These are phyloP conservation scores for Imleria badia DNA, from an alignment of 768 basidiomycete genomes.

Conservation along the genomic window DNA sequence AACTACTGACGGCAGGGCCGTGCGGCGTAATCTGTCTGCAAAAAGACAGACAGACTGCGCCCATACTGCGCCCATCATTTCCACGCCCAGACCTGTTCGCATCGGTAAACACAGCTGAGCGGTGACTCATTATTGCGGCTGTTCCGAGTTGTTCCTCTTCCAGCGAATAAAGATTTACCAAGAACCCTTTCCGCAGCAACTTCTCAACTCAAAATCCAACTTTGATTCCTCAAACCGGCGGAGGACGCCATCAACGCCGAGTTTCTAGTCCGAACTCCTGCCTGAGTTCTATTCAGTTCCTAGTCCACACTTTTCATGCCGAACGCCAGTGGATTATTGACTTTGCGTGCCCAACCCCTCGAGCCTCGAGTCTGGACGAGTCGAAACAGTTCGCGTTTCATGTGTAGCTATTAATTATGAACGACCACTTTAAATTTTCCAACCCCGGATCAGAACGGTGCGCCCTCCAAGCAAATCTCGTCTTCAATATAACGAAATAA, in stretches of 20 bases:
- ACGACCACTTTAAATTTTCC: too few species aligned
- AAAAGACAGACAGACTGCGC: neutral
- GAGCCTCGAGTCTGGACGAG: neutral
- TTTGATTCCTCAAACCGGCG: neutral
- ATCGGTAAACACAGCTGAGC: too few species aligned
- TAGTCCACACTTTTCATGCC: too few species aligned
- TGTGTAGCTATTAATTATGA: too few species aligned
- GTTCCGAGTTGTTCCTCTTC: neutral
- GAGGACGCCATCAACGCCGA: too few species aligned
- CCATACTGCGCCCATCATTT: neutral
- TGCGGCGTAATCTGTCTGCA: neutral
- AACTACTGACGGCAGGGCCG: too few species aligned
- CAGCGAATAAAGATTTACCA: neutral
- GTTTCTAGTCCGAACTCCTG: too few species aligned
- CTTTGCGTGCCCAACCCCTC: too few species aligned
- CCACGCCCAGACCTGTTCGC: neutral
- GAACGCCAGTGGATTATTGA: neutral
- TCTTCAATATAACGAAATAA: too few species aligned
- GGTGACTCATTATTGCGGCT: too few species aligned
- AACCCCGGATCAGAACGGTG: neutral
- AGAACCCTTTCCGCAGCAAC: neutral
- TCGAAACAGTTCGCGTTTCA: constrained; percentile 9
- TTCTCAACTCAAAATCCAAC: neutral
- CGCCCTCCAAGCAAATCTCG: neutral
- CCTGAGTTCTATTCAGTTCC: neutral